These are phyloP conservation scores for Paracorniculantispora psalliotae DNA, from an alignment of 2,329 filamentous ascomycete species.

Conservation along the genomic window DNA sequence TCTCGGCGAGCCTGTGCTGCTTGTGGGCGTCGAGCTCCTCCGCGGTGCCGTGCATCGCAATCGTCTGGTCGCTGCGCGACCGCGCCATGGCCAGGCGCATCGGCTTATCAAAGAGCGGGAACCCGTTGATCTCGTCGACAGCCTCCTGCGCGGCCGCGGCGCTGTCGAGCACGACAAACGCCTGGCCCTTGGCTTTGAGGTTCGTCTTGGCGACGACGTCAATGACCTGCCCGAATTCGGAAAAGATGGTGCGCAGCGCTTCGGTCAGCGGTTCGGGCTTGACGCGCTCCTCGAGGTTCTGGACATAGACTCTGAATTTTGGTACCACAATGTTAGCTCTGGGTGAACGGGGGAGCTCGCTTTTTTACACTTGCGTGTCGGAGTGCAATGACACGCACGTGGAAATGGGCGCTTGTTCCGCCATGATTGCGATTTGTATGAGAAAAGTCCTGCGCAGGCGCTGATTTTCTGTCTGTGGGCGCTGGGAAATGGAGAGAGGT, in stretches of 20 bases:
- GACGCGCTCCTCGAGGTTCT: constrained; percentile 88
- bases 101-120: constrained; percentile 86
- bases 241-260: constrained; percentile 72
- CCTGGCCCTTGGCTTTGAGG: constrained; percentile 88
- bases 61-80: constrained; percentile 81
- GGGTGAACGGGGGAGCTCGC: constrained; percentile 30
- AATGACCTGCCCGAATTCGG: constrained; percentile 79
- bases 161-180: constrained; percentile 85
- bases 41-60: constrained; percentile 64
- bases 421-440: constrained; percentile 24
- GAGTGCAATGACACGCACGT: constrained; percentile 73
- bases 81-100: constrained; percentile 81
- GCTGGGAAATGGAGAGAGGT: not conserved
- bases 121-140: constrained; percentile 85
- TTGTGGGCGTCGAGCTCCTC: constrained; percentile 89
- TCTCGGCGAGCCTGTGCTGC: constrained; percentile 76
- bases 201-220: constrained; percentile 87
- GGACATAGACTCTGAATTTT: constrained; percentile 56
- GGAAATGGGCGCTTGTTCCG: constrained; percentile 46
- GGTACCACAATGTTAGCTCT: too few relatives aligned
- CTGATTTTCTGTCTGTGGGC: not conserved
- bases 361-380: constrained; percentile 45
- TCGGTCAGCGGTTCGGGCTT: constrained; percentile 73
- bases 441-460: not conserved
- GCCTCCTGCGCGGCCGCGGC: constrained; percentile 74